Base-by-base conservation (phyloP, 1,139 yeast species). In the Yamadazyma friedrichii region DNA sequence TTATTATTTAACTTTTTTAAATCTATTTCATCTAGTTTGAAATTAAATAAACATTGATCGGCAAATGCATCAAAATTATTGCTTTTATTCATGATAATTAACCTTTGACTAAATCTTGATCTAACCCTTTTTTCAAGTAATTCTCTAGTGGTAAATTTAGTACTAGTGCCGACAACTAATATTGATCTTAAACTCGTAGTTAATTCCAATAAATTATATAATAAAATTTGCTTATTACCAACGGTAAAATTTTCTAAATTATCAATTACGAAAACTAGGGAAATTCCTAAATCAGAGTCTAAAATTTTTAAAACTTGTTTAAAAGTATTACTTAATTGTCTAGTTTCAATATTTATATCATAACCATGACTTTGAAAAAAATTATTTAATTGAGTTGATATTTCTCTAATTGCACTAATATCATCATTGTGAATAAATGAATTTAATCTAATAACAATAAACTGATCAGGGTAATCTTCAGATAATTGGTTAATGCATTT, bases 61-160 rank as follows among this genome's bases (percentile, higher is more conserved):
- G 64, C 69, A 49, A 79, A 83, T 5, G 67, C 71, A 1, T 71
- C 75, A 2, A 78, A 47, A 5, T 62, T 59, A 2, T 52, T 50
- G 0, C 84, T 70, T 40, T 81, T 82, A 33, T 76, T 75, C 34
- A 88, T 67, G 28, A 78, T 72, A 27, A 88, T 73, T 2, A 86
- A 65, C 39, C 95, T 66, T 56, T 91, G 97, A 27, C 95, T 83
- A 60, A 91, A 93, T 46, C 99, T 70, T 43, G 95, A 84, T 51
- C 89, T 77, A 0, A 94, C 98, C 51, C 99, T 75, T 55, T 91
- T 93, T 57, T 94, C 99, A 41, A 93, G 68, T 49, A 80, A 70
- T 52, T 93, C 98, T 40, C 91, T 68, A 0, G 88, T 75, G 8
- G 87, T 87, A 27, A 88, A 70, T 42, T 84, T 82, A 2, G 93